Conservation (phyloP, 2,329 filamentous ascomycete genomes). For the Colletotrichum tropicicola region DNA sequence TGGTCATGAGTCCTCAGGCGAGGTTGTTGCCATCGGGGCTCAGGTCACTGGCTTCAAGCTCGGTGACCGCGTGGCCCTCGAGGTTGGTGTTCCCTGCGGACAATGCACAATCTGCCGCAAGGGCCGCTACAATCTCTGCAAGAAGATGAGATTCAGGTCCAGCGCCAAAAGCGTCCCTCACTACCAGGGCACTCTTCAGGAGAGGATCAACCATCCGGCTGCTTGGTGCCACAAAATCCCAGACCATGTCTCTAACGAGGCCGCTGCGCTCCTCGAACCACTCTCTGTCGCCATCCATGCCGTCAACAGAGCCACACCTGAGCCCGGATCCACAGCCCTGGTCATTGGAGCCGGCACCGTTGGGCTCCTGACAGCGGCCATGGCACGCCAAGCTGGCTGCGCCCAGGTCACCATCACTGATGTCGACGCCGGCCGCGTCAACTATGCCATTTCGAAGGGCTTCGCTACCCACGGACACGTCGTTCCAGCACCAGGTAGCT, state of each 20-base stretch:
- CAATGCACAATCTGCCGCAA: slow-evolving; percentile 59
- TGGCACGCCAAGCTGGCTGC: slow-evolving; percentile 69
- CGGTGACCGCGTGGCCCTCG: slow-evolving; percentile 67
- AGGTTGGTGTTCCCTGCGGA: slow-evolving; percentile 64
- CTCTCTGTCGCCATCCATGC: slow-evolving; percentile 70
- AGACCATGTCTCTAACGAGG: slow-evolving; percentile 65
- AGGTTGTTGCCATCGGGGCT: slow-evolving; percentile 64
- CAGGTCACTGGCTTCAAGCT: slow-evolving; percentile 60
- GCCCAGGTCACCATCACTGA: slow-evolving; percentile 68
- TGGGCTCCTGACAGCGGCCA: slow-evolving; percentile 69
- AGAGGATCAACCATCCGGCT: slow-evolving; percentile 70
- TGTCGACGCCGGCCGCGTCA: slow-evolving; percentile 65
- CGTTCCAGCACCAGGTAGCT: slow-evolving; percentile 57
- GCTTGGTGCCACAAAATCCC: slow-evolving; percentile 73
- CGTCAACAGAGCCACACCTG: slow-evolving; percentile 61
- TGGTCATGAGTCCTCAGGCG: slow-evolving; percentile 69
- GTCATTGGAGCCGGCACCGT: slow-evolving; percentile 73
- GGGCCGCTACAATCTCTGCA: slow-evolving; percentile 70
- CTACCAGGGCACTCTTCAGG: slow-evolving; percentile 70
- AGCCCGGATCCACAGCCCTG: slow-evolving; percentile 64
- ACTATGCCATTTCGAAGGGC: slow-evolving; percentile 65
- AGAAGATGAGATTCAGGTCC: slow-evolving; percentile 68
- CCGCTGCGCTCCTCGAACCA: slow-evolving; percentile 68
- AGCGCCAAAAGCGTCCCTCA: slow-evolving; percentile 71
- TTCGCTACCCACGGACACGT: slow-evolving; percentile 69